phyloP scores from a whole-genome alignment of 257 asterid genomes.

The Hygrophila difformis region DNA sequence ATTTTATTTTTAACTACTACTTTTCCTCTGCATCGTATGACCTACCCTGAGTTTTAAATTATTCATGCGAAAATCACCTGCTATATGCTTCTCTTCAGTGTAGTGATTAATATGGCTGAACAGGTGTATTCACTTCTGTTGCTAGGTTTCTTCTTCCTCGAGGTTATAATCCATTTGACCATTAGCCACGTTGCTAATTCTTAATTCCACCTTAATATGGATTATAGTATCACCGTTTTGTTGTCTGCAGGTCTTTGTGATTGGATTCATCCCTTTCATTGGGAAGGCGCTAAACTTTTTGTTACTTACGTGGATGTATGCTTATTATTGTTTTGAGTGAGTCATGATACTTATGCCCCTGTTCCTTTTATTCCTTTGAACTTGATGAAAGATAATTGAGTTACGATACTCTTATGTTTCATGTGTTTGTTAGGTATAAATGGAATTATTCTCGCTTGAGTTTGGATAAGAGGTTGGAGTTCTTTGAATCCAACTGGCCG shows the following conservation, averaged over 20 bases:
- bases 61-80: slow-evolving; percentile 9
- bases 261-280: slow-evolving; percentile 64
- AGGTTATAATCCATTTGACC: slow-evolving; percentile 37
- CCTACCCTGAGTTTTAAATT: slow-evolving; percentile 13
- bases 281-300: slow-evolving; percentile 73
- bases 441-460: slow-evolving; percentile 92
- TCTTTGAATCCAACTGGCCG: slow-evolving; percentile 97
- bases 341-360: slow-evolving; percentile 26
- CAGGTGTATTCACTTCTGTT: slow-evolving; percentile 81
- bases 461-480: slow-evolving; percentile 91
- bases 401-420: slow-evolving; percentile 11
- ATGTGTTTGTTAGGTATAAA: slow-evolving; percentile 74
- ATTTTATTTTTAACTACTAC: too few species aligned
- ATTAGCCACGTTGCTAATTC: slow-evolving; percentile 5
- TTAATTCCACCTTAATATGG: slow-evolving; percentile 11
- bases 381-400: too few species aligned
- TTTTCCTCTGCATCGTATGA: too few species aligned
- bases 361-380: background rate
- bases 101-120: slow-evolving; percentile 76
- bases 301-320: slow-evolving; percentile 96
- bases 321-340: slow-evolving; percentile 98
- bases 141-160: slow-evolving; percentile 79
- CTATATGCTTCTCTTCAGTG: slow-evolving; percentile 31
- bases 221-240: slow-evolving; percentile 11
- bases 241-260: slow-evolving; percentile 54